Base-by-base conservation (phyloP, 2,329 filamentous ascomycete species). In the Lasiodiplodia sp. region DNA sequence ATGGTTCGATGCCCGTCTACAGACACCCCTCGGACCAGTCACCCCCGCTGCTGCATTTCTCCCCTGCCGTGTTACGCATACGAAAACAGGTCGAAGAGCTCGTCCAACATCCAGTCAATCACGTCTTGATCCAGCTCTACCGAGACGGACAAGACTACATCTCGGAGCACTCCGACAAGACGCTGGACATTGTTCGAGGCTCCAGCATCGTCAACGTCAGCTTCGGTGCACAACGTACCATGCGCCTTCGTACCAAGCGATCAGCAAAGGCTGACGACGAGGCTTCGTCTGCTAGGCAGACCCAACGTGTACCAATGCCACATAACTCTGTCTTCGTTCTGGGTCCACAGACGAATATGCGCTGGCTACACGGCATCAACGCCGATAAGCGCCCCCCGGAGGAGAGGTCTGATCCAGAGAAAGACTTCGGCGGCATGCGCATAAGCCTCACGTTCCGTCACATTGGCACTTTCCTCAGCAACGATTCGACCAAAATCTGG, bases 101-200 rank as follows among this genome's bases (percentile, higher is more conserved):
- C 18, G 85, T 97, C 1, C 91, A 92, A 0, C 96, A 98, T 75
- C 82, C 87, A 0, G 81, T 99, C 52, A 99, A 99, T 75, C 96
- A 99, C 77, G 94, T 90, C 1, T 82, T 99, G 58, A 96, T 99
- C 56, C 96, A 99, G 76, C 87, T 94, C 69, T 99, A 99, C 76
- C 92, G 96, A n/a, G 86, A 87, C 72, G 93, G 95, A 2, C 89
- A 88, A 58, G 96, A 99, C 80, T 93, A 93, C 77, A 99, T 99
- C 71, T 96, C 93, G 0, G 96, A 99, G 77, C 96, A 99, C 76
- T 96, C 93, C 49, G 96, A 99, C 78, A 99, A 99, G 81, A 97
- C 95, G 0, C 84, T 99, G 28, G 96, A 99, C 77, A 96, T 99
- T 68, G 89, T 89, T 14, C 88, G 87, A 31, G 89, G 86, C 4